A percentile compares a stretch with the other conserved stretches of the same genome.
phyloP scores from a whole-genome alignment of 108 stramenopile genomes.

The Stephanodiscus triporus region DNA sequence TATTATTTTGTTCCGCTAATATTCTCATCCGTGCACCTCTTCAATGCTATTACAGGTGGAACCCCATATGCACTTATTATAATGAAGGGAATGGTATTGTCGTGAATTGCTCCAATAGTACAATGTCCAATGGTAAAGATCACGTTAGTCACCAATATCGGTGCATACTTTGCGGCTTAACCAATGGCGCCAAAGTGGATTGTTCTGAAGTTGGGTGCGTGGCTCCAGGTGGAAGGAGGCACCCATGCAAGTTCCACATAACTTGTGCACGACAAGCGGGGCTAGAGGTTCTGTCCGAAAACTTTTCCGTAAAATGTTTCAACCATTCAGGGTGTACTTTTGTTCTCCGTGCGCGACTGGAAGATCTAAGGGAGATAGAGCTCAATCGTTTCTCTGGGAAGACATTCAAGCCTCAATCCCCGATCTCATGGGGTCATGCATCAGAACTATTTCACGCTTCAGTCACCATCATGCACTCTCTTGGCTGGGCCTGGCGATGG shows the following conservation, averaged over 20 bases:
- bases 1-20: background rate
- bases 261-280: slow-evolving; percentile 88
- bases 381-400: slow-evolving; percentile 42
- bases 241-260: slow-evolving; percentile 57
- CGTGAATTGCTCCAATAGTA: slow-evolving; percentile 62
- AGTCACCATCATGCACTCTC: slow-evolving; percentile 59
- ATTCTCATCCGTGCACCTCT: slow-evolving; percentile 11
- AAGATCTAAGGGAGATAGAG: slow-evolving; percentile 77
- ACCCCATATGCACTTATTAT: slow-evolving; percentile 27
- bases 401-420: slow-evolving; percentile 11
- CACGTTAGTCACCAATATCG: slow-evolving; percentile 47
- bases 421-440: slow-evolving; percentile 70
- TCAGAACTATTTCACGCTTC: slow-evolving; percentile 63
- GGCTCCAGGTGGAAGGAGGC: slow-evolving; percentile 34
- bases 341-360: slow-evolving; percentile 78
- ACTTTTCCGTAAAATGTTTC: slow-evolving; percentile 60
- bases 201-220: slow-evolving; percentile 57
- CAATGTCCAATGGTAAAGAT: slow-evolving; percentile 69
- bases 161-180: slow-evolving; percentile 75
- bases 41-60: slow-evolving; percentile 56
- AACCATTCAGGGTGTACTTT: slow-evolving; percentile 59
- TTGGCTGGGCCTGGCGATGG: slow-evolving; percentile 94
- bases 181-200: slow-evolving; percentile 61
- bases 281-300: slow-evolving; percentile 57
- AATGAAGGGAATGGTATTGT: slow-evolving; percentile 18